Percentiles rank a stretch among this genome's conserved stretches.
phyloP scores from a whole-genome alignment of 2,329 filamentous ascomycete genomes.

The Cladorrhinum sp. region DNA sequence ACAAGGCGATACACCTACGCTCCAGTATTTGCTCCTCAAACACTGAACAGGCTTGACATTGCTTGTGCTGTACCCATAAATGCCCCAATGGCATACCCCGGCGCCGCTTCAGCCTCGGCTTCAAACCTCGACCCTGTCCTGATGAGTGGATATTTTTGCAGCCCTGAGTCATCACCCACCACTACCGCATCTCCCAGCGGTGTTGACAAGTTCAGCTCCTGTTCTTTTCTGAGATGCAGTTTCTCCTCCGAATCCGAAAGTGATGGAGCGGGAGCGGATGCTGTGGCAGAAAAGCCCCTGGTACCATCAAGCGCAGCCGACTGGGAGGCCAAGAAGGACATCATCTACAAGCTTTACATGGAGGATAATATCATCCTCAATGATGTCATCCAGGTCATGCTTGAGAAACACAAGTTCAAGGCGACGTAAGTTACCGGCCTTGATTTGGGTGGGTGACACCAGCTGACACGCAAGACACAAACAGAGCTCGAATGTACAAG shows the following conservation, averaged over 20 bases:
- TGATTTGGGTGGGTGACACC: background rate
- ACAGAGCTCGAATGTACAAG: conserved; percentile 31
- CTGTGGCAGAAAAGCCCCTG: conserved; percentile 11
- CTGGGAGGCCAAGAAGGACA: conserved; percentile 26
- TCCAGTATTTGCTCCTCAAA: too few species aligned
- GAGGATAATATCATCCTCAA: conserved; percentile 26
- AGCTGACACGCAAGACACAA: background rate
- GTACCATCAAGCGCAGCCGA: conserved; percentile 22
- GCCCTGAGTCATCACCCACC: background rate
- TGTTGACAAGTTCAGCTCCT: background rate
- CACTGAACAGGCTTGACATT: background rate
- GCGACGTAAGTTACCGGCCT: conserved; percentile 22
- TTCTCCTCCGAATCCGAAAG: background rate
- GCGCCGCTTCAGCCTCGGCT: background rate
- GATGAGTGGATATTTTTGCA: background rate
- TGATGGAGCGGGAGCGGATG: background rate
- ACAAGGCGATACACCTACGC: background rate
- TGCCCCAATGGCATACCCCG: background rate
- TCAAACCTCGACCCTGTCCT: background rate
- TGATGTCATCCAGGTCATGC: conserved; percentile 28
- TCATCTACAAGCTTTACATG: conserved; percentile 26
- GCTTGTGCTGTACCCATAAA: background rate
- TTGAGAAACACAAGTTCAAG: conserved; percentile 25
- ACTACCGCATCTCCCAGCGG: background rate
- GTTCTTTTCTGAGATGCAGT: background rate